Conservation (phyloP, 306 rosid species). For the Alnus glutinosa region DNA sequence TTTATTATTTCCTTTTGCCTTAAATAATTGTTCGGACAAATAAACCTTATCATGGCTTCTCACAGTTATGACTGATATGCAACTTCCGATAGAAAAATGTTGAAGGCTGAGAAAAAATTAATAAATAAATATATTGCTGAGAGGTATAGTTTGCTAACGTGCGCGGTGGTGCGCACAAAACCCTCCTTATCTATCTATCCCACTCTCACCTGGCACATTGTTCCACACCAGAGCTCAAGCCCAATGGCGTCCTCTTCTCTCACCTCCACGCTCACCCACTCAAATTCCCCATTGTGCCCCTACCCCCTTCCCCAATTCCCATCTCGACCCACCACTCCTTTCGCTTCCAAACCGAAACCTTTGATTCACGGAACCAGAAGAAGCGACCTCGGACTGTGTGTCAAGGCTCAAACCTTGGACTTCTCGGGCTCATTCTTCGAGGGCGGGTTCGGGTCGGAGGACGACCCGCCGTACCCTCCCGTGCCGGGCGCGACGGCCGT, state of each 20-base stretch:
- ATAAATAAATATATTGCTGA: too few relatives aligned
- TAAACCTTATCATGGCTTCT: too few relatives aligned
- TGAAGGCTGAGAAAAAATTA: too few relatives aligned
- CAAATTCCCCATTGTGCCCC: conserved; percentile 25
- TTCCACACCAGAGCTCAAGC: conserved; percentile 21
- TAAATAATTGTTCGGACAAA: too few relatives aligned
- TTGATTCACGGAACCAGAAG: conserved; percentile 8
- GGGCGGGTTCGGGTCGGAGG: conserved; percentile 71
- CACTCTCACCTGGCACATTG: background rate
- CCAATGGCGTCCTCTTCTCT: conserved; percentile 68
- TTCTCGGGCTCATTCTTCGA: conserved; percentile 70
- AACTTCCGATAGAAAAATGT: too few relatives aligned
- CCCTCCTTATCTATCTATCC: conserved; percentile 14
- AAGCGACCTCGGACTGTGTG: conserved; percentile 18
- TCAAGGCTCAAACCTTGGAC: conserved; percentile 60
- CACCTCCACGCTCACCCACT: conserved; percentile 39
- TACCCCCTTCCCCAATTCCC: conserved; percentile 18
- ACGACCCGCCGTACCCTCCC: conserved; percentile 47
- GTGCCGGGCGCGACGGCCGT: conserved; percentile 45
- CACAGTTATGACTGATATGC: too few relatives aligned
- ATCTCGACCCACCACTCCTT: conserved; percentile 23
- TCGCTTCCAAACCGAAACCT: conserved; percentile 24
- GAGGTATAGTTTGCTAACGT: background rate
- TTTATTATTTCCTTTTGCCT: too few relatives aligned
- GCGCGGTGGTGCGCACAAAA: background rate